Conservation (phyloP, 345 rosid genomes). For the Dipteronia dyeriana region DNA sequence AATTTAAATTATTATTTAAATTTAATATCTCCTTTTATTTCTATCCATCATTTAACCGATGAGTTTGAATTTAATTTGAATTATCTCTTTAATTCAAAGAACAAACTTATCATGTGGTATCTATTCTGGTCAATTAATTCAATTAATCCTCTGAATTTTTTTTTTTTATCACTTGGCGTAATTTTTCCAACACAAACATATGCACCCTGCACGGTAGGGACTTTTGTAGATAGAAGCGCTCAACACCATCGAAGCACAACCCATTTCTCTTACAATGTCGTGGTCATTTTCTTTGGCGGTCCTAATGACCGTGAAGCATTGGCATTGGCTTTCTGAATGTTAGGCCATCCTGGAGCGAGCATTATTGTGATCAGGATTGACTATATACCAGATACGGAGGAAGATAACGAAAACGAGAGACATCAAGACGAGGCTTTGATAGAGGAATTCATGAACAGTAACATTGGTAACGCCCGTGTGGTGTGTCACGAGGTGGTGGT, state of each 20-base stretch:
- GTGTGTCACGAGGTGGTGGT: not conserved
- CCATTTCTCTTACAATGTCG: conserved; percentile 9
- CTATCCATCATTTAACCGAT: no score
- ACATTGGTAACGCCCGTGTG: not conserved
- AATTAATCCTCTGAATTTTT: no score
- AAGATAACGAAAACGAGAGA: not conserved
- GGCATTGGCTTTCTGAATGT: conserved; percentile 30
- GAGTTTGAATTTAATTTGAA: no score
- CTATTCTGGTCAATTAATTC: no score
- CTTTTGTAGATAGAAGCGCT: conserved; percentile 26
- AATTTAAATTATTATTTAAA: no score
- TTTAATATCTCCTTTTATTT: no score
- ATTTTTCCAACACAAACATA: no score
- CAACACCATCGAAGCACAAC: not conserved
- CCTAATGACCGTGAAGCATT: conserved; percentile 39
- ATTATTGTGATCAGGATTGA: conserved; percentile 22
- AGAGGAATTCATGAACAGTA: conserved; percentile 18
- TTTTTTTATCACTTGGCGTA: no score
- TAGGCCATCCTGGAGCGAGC: conserved; percentile 15
- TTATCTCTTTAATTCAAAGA: no score
- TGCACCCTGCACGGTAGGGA: conserved; percentile 36
- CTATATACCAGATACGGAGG: not conserved
- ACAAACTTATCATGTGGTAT: no score
- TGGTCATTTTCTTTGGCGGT: conserved; percentile 34
- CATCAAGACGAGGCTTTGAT: conserved; percentile 21